Conservation (phyloP, 1,139 yeast genomes). For the Zhuliangozyma parablackwelliae region DNA sequence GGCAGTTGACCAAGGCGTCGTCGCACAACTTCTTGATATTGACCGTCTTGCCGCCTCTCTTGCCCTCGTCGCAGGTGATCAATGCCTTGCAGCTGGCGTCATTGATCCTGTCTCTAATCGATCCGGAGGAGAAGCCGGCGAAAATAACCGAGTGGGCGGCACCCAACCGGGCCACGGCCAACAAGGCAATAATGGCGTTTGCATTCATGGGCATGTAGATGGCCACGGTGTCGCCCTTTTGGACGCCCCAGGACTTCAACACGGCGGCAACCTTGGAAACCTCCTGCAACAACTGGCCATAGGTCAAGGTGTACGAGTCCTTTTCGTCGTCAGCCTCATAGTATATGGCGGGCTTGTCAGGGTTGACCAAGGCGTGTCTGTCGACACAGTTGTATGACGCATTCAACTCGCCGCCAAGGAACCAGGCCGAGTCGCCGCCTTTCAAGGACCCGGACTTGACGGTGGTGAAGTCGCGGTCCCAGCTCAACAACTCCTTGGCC, state of each 20-base stretch:
- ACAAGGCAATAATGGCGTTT: slow-evolving; percentile 89
- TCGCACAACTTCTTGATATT: slow-evolving; percentile 92
- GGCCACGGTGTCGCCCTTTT: slow-evolving; percentile 94
- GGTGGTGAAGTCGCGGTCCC: slow-evolving; percentile 80
- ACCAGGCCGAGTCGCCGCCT: slow-evolving; percentile 89
- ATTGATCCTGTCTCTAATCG: slow-evolving; percentile 82
- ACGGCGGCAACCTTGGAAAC: slow-evolving; percentile 89
- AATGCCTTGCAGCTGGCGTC: slow-evolving; percentile 88
- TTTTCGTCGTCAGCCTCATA: slow-evolving; percentile 93
- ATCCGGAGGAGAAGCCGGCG: slow-evolving; percentile 95
- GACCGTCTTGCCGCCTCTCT: slow-evolving; percentile 92
- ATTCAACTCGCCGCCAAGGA: slow-evolving; percentile 86
- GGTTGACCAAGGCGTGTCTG: slow-evolving; percentile 85
- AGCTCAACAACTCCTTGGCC: slow-evolving; percentile 73
- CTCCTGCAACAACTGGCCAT: slow-evolving; percentile 79
- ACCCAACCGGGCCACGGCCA: slow-evolving; percentile 92
- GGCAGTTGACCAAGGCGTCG: slow-evolving; percentile 79
- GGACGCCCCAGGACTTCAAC: slow-evolving; percentile 79
- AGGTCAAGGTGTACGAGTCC: slow-evolving; percentile 72
- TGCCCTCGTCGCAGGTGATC: slow-evolving; percentile 94
- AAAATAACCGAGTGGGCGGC: slow-evolving; percentile 95
- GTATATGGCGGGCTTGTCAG: slow-evolving; percentile 83
- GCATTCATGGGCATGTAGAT: slow-evolving; percentile 97
- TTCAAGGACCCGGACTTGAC: slow-evolving; percentile 71
- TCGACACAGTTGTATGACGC: slow-evolving; percentile 96